These are phyloP conservation scores for Zygosaccharomyces pseudorouxii DNA, from an alignment of 805 yeast species.

Conservation along the genomic window DNA sequence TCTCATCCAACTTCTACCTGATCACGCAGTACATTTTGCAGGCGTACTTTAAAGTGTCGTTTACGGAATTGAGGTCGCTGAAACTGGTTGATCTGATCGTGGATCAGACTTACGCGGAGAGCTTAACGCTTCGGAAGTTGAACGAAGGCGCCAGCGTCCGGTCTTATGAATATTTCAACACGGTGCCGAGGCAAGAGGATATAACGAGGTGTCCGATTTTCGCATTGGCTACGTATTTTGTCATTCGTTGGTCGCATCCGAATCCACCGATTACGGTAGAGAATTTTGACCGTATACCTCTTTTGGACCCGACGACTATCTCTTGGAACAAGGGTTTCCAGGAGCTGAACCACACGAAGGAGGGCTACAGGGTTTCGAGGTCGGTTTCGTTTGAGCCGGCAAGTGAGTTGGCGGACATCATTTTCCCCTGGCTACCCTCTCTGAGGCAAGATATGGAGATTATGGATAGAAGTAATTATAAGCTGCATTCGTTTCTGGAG, in stretches of 20 bases:
- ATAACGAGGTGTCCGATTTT: slow-evolving; percentile 34
- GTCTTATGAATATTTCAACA: slow-evolving; percentile 33
- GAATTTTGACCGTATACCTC: slow-evolving; percentile 21
- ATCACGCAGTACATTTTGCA: slow-evolving; percentile 32
- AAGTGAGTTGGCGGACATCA: slow-evolving; percentile 19
- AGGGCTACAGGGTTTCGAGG: slow-evolving; percentile 15
- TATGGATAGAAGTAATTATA: slow-evolving; percentile 32
- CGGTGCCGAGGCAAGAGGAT: slow-evolving; percentile 31
- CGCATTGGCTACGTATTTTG: slow-evolving; percentile 31
- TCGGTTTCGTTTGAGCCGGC: slow-evolving; percentile 24
- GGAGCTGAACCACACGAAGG: slow-evolving; percentile 4
- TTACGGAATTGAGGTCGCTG: slow-evolving; percentile 18
- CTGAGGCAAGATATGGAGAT: slow-evolving; percentile 27
- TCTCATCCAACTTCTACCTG: slow-evolving; percentile 25
- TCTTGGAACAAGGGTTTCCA: slow-evolving; percentile 10
- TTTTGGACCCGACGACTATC: slow-evolving; percentile 23
- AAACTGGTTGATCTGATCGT: slow-evolving; percentile 31
- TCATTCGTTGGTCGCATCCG: slow-evolving; percentile 31
- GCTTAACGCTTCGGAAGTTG: slow-evolving; percentile 33
- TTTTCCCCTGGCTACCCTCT: slow-evolving; percentile 33
- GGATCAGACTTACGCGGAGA: slow-evolving; percentile 35
- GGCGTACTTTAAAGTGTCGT: slow-evolving; percentile 29
- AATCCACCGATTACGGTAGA: slow-evolving; percentile 24
- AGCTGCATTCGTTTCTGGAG: slow-evolving; percentile 31
- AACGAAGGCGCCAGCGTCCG: slow-evolving; percentile 25